These are phyloP conservation scores for Podochytrium sp. DNA, from an alignment of 192 early-diverging fungal genomes.

Conservation along the genomic window DNA sequence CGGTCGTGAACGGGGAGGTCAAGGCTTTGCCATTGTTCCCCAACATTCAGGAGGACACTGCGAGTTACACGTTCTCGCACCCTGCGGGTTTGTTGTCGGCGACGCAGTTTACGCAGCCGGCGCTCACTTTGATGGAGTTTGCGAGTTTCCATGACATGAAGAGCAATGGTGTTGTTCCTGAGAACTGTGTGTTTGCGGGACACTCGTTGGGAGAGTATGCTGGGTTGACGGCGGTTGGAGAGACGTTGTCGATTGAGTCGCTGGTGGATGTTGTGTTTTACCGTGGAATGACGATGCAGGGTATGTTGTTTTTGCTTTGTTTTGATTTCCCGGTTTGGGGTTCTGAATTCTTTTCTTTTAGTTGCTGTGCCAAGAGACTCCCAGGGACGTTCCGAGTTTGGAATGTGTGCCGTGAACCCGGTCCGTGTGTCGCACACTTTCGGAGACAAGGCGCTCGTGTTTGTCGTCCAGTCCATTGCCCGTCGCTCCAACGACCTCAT, in stretches of 20 bases:
- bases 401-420: constrained; percentile 95
- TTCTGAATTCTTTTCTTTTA: too few relatives aligned
- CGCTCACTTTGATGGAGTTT: constrained; percentile 88
- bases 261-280: constrained; percentile 92
- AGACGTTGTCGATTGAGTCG: constrained; percentile 82
- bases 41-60: constrained; percentile 71
- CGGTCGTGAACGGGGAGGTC: constrained; percentile 74
- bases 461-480: constrained; percentile 82
- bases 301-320: too few relatives aligned
- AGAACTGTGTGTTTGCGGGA: constrained; percentile 84
- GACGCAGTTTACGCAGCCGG: constrained; percentile 96
- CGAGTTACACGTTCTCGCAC: constrained; percentile 81
- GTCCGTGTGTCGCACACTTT: constrained; percentile 84
- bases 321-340: too few relatives aligned
- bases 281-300: constrained; percentile 99
- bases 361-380: constrained; percentile 82
- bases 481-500: constrained; percentile 75
- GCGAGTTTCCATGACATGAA: constrained; percentile 90
- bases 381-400: constrained; percentile 83
- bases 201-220: constrained; percentile 95
- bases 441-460: constrained; percentile 81
- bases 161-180: constrained; percentile 82
- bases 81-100: constrained; percentile 86
- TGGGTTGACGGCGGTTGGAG: constrained; percentile 85
- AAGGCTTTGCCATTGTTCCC: constrained; percentile 87